A percentile compares a stretch with the other conserved stretches of the same genome.
Conservation (phyloP, 129 eudicot genomes). For the Daucus carota region DNA sequence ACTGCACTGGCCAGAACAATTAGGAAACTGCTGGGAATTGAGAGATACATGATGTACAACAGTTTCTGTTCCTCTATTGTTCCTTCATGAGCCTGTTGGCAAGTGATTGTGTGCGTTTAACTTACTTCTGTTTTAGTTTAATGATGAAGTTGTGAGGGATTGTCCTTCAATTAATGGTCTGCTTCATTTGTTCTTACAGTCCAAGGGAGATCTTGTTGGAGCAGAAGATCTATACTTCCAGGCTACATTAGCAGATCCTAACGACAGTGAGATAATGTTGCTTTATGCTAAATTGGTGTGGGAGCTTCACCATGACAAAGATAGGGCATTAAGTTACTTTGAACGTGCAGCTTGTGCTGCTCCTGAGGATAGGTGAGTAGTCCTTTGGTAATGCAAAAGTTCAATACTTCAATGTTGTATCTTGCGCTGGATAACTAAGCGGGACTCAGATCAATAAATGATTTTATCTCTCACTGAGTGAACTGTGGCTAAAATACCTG, state of each 20-base stretch:
- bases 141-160: background rate
- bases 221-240: slow-evolving; percentile 67
- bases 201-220: slow-evolving; percentile 56
- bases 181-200: slow-evolving; percentile 29
- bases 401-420: background rate
- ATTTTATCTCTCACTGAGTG: background rate
- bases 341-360: slow-evolving; percentile 56
- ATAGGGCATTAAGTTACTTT: slow-evolving; percentile 54
- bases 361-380: slow-evolving; percentile 53
- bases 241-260: slow-evolving; percentile 55
- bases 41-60: background rate
- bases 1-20: background rate
- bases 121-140: background rate
- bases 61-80: background rate
- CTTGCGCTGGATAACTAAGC: background rate
- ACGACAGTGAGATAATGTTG: slow-evolving; percentile 49
- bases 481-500: background rate
- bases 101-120: background rate
- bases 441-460: background rate
- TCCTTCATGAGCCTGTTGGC: background rate
- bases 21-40: background rate
- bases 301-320: slow-evolving; percentile 66
- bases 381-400: background rate
- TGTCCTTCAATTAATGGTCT: background rate
- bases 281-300: slow-evolving; percentile 73